These are phyloP conservation scores for Bacterosira constricta DNA, from an alignment of 108 stramenopile genomes.

Conservation along the genomic window DNA sequence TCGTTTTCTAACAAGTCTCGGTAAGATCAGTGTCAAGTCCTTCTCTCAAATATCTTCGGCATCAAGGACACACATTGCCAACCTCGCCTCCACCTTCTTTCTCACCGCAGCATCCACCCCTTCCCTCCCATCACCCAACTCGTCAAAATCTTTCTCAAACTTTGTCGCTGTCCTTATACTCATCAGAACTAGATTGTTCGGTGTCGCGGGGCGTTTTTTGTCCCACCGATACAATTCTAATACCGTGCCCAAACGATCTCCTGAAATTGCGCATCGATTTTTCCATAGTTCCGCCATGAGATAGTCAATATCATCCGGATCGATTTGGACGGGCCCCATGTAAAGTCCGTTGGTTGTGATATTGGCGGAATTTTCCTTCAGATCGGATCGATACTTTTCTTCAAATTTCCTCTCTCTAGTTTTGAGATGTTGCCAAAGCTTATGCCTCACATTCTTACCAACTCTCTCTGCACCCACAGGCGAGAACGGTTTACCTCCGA, in stretches of 20 bases:
- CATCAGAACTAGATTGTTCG: conserved; percentile 83
- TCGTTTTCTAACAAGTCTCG: no score
- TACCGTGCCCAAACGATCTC: conserved; percentile 71
- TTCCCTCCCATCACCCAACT: conserved; percentile 48
- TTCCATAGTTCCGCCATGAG: conserved; percentile 84
- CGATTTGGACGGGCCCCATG: conserved; percentile 76
- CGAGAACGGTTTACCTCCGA: conserved; percentile 91
- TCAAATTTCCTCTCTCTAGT: conserved; percentile 67
- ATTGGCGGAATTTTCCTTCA: conserved; percentile 10
- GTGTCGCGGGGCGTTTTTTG: conserved; percentile 56
- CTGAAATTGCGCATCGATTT: conserved; percentile 80
- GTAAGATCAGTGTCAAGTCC: no score
- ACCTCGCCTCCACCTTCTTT: conserved; percentile 49
- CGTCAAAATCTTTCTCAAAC: conserved; percentile 58
- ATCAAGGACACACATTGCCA: conserved; percentile 46
- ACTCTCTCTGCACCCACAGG: conserved; percentile 82
- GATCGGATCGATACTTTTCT: conserved; percentile 25
- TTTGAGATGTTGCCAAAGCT: conserved; percentile 71
- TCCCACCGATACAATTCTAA: conserved; percentile 85
- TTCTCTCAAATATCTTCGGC: no score
- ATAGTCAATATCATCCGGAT: conserved; percentile 87
- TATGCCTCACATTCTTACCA: conserved; percentile 78
- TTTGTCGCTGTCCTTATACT: conserved; percentile 56
- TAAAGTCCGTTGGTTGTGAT: conserved; percentile 33
- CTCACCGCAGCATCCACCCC: conserved; percentile 40